Base-by-base conservation (phyloP, 805 yeast genomes). In the Saturnispora diversa region DNA sequence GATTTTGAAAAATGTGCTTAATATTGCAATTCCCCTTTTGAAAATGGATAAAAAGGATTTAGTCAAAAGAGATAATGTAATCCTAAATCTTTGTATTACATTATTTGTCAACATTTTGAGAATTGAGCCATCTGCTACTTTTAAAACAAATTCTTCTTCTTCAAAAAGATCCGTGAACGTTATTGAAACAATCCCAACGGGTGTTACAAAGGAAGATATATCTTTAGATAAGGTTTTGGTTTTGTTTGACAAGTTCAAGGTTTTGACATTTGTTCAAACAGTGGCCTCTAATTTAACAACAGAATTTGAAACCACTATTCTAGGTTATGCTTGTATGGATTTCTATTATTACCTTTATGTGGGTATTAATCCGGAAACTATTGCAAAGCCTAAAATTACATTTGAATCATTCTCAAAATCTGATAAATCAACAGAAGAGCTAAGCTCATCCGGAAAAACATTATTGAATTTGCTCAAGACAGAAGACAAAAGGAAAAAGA, bases 71-170 rank as follows among this genome's bases (percentile, higher is more conserved):
- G 97, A 88, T 50, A 77, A 77, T 43, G 79, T 79, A 32, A 71
- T 88, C 11, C 58, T 92, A 35, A 75, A 80, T 41, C 66, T 90
- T 44, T 84, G 82, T 21, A 60, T 88, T 12, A 75, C 74, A 37
- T 75, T 92, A 53, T 69, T 87, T 46, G 70, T 95, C 46, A 92
- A 92, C 55, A 50, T 92, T n/a, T 62, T 84, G 7, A 70, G 76
- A 30, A 85, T 90, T 25, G 86, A 81, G 48, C 90, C 88, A 0
- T 76, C 82, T 35, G 67, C 59, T 42, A 37, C 63, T 5, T 42
- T 59, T 9, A 62, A 68, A 30, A 32, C 40, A n/a, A 39, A 35
- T 22, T 30, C 46, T 8, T 12, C 15, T 7, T 16, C 21, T 6
- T 34, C 43, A 19, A 42, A 33, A 5, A 53, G 48, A 33, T 40